Percentiles rank a stretch among this genome's conserved stretches.
These are phyloP conservation scores for Zea luxurians DNA, from an alignment of 176 grass and related monocot species.

Conservation along the genomic window DNA sequence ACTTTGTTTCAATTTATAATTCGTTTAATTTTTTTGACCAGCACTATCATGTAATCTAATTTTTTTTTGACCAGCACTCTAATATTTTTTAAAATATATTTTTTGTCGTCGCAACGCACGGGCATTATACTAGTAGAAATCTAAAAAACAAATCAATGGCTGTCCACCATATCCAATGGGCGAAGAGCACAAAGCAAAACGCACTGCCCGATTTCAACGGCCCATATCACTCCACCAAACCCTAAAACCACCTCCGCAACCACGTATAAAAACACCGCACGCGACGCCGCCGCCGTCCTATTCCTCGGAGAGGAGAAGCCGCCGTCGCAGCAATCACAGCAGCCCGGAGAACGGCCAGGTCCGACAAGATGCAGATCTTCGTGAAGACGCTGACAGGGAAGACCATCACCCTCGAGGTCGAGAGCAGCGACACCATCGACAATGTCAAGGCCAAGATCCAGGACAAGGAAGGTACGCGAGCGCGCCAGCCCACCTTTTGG, in stretches of 20 bases:
- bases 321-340: not conserved
- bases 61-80: too few relatives aligned
- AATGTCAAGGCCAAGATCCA: conserved; percentile 98
- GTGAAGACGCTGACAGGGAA: conserved; percentile 94
- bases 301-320: not conserved
- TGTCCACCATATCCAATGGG: not conserved
- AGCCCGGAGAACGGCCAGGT: not conserved
- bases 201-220: not conserved
- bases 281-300: not conserved
- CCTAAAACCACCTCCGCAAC: conserved; percentile 19
- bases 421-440: conserved; percentile 99
- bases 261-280: conserved; percentile 24
- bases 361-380: conserved; percentile 74
- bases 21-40: too few relatives aligned
- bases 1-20: too few relatives aligned
- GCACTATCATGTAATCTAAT: too few relatives aligned
- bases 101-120: too few relatives aligned
- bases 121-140: too few relatives aligned
- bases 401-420: conserved; percentile 98
- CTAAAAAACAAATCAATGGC: too few relatives aligned
- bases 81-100: too few relatives aligned
- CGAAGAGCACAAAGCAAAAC: not conserved
- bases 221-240: conserved; percentile 33
- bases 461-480: conserved; percentile 56
- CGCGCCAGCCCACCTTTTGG: not conserved